phyloP scores from a whole-genome alignment of 192 early-diverging fungal species.

The Ambispora gerdemannii region DNA sequence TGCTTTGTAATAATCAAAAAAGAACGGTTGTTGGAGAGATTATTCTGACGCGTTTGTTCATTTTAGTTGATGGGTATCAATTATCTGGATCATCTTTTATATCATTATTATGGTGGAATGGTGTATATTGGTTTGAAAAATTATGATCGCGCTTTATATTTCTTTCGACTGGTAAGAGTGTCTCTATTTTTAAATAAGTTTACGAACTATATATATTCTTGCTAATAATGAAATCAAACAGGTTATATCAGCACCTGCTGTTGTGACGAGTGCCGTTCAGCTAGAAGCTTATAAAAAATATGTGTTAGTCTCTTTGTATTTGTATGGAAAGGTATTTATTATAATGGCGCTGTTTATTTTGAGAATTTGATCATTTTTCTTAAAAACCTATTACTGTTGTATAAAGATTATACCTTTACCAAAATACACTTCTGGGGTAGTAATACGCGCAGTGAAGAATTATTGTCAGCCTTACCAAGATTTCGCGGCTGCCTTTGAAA shows the following conservation, averaged over 20 bases:
- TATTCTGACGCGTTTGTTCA: background rate
- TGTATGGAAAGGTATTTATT: conserved; percentile 55
- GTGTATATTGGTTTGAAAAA: conserved; percentile 65
- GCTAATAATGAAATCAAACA: too few species aligned
- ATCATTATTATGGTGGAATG: conserved; percentile 79
- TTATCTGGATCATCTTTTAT: conserved; percentile 59
- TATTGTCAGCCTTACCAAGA: conserved; percentile 51
- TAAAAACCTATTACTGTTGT: background rate
- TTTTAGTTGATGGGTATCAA: conserved; percentile 41
- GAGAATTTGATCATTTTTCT: too few species aligned
- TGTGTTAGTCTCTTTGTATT: conserved; percentile 59
- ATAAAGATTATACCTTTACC: conserved; percentile 43
- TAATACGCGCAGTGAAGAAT: conserved; percentile 45
- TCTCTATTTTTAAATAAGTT: background rate
- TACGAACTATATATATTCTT: background rate
- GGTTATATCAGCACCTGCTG: conserved; percentile 65
- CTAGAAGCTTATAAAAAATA: conserved; percentile 74
- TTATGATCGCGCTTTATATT: conserved; percentile 59
- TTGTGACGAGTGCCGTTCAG: conserved; percentile 64
- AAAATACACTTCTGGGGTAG: conserved; percentile 49
- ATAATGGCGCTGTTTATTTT: too few species aligned
- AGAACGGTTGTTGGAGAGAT: background rate
- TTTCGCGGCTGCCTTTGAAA: conserved; percentile 59
- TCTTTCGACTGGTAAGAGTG: conserved; percentile 51
- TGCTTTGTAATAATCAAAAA: background rate